Evolutionary conservation across 805 yeast species (phyloP), one percentile per base, ranked within the genome.

Genomic region (Wickerhamiella sergipiensis): DNA sequence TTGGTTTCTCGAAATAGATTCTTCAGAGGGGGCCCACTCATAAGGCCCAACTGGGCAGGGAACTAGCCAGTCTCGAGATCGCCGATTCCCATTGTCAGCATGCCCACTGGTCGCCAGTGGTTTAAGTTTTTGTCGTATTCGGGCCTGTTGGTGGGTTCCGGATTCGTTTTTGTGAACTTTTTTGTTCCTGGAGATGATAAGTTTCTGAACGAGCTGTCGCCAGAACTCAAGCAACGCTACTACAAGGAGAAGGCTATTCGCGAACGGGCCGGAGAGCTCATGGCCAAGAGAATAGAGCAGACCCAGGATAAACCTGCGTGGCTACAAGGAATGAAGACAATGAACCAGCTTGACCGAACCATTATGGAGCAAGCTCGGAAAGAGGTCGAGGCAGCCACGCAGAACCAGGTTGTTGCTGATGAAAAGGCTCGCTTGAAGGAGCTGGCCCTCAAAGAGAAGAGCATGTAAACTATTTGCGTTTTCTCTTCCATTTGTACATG

Each of bases 161-260:
- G 97, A n/a, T 77, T 80, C 0, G 57, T 85, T 6, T 69, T 83
- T 17, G 82, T 68, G 68, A 83, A 80, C 55, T 84, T 78, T 64
- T 79, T 89, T 0, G 81, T 87, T 0, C 97, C 97, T 2, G 77
- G 89, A 1, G 95, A 85, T 57, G 95, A 87, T 59, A 77, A 89
- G 61, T 66, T 89, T 29, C 74, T 88, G 42, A 78, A 80, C 0
- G 67, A 74, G 48, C 73, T 88, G 56, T 83, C 95, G 6, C 96
- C 97, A 1, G 95, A 89, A 62, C 70, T 88, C 44, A 73, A 86
- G 55, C 80, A 79, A 19, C 82, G 84, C 53, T 86, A 85, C 64
- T 88, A 82, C 57, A 69, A 72, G 50, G 81, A 83, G 59, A 74
- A 49, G 45, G 58, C 47, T 9, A 29, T 56, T 38, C 56, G 63